Percentiles rank a stretch among this genome's conserved stretches.
These are phyloP conservation scores for Tilletia setariae DNA, from an alignment of 1,284 basidiomycete species.

Conservation along the genomic window DNA sequence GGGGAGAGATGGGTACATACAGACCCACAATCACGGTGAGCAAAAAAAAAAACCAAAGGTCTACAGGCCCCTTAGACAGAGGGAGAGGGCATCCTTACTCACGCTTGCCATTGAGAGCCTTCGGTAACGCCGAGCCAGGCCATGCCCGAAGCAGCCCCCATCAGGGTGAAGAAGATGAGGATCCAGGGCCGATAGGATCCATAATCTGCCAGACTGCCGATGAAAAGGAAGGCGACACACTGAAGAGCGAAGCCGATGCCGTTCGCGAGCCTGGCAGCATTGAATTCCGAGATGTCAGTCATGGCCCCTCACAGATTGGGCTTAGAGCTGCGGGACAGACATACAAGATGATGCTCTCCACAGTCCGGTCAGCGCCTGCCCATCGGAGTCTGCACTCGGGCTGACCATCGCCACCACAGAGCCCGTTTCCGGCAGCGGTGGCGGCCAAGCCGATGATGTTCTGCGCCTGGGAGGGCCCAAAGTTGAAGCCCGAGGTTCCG, in stretches of 20 bases:
- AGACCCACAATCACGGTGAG: no score
- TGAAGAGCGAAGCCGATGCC: slow-evolving; percentile 44
- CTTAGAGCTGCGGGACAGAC: slow-evolving; percentile 9
- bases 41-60: no score
- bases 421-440: slow-evolving; percentile 49
- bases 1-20: no score
- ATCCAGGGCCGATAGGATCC: slow-evolving; percentile 32
- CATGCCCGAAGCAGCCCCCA: slow-evolving; percentile 31
- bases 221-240: slow-evolving; percentile 67
- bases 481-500: slow-evolving; percentile 64
- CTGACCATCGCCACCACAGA: slow-evolving; percentile 30
- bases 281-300: neutral
- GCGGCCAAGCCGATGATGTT: slow-evolving; percentile 62
- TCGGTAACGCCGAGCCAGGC: slow-evolving; percentile 53
- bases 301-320: neutral
- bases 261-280: neutral
- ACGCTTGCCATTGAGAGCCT: slow-evolving; percentile 66
- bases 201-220: slow-evolving; percentile 63
- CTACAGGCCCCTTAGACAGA: no score
- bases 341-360: slow-evolving; percentile 38
- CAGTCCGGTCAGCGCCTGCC: slow-evolving; percentile 33
- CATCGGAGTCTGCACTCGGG: slow-evolving; percentile 59
- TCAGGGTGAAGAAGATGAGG: slow-evolving; percentile 30
- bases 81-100: no score
- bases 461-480: slow-evolving; percentile 72